Evolutionary conservation across 2,329 filamentous ascomycete genomes (phyloP).

Genomic region (Emmonsiellopsis sp.): DNA sequence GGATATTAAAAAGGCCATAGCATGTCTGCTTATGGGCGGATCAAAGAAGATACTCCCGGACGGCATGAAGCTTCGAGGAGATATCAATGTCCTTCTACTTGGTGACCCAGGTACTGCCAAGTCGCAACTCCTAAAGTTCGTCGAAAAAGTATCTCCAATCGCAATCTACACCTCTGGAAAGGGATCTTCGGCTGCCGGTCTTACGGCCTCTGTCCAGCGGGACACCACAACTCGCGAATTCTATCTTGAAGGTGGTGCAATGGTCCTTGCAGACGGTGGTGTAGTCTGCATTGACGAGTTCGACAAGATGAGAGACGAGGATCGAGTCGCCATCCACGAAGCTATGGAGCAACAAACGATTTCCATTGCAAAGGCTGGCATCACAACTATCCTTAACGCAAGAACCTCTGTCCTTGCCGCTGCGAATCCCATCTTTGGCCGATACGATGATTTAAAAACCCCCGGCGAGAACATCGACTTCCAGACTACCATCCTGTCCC

Average conservation of each 20-base stretch:
- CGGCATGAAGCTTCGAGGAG: slow-evolving; percentile 93
- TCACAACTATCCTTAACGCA: slow-evolving; percentile 95
- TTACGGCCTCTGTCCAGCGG: slow-evolving; percentile 92
- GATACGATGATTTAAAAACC: slow-evolving; percentile 96
- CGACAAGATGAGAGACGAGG: slow-evolving; percentile 98
- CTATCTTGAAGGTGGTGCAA: slow-evolving; percentile 94
- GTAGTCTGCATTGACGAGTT: slow-evolving; percentile 99
- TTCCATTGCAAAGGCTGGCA: slow-evolving; percentile 95
- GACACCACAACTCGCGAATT: slow-evolving; percentile 90
- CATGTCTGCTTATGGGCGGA: slow-evolving; percentile 85
- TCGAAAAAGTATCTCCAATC: slow-evolving; percentile 91
- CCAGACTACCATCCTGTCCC: slow-evolving; percentile 93
- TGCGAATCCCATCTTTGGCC: slow-evolving; percentile 93
- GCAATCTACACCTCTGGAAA: slow-evolving; percentile 99
- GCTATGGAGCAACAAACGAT: slow-evolving; percentile 99
- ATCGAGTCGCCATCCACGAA: slow-evolving; percentile 96
- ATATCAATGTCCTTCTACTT: slow-evolving; percentile 94
- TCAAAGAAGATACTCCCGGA: slow-evolving; percentile 97
- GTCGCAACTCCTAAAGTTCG: slow-evolving; percentile 93
- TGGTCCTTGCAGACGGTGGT: slow-evolving; percentile 94
- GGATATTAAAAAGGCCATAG: slow-evolving; percentile 95
- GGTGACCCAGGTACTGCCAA: slow-evolving; percentile 98
- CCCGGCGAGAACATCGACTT: slow-evolving; percentile 99
- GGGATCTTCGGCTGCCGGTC: slow-evolving; percentile 91
- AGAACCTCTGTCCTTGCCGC: slow-evolving; percentile 90